Percentiles rank a stretch among this genome's conserved stretches.
Evolutionary conservation across 1,139 yeast genomes (phyloP).

Genomic region (Citeromyces siamensis): DNA sequence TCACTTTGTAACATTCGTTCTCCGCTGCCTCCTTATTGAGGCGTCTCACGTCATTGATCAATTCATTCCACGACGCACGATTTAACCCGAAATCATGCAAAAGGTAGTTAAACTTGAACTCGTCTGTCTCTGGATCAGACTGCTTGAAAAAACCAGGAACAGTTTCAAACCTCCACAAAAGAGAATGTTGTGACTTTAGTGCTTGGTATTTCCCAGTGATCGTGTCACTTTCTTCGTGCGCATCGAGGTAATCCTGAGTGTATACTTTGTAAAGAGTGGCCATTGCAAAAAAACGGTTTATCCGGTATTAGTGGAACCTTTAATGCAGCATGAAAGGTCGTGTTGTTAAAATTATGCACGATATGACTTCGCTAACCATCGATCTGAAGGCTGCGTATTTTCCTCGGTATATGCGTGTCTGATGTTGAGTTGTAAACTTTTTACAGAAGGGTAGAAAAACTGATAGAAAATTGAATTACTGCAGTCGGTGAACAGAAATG

Average conservation of each 20-base stretch:
- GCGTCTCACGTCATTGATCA: constrained; percentile 21
- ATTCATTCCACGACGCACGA: constrained; percentile 30
- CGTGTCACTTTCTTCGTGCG: not conserved
- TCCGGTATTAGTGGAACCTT: no score
- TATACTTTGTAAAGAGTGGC: not conserved
- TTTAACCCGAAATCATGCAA: constrained; percentile 34
- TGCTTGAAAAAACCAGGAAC: constrained; percentile 42
- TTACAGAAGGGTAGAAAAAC: no score
- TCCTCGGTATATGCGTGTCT: no score
- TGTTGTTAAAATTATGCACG: no score
- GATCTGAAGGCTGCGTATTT: no score
- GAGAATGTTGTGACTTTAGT: not conserved
- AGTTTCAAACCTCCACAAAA: constrained; percentile 28
- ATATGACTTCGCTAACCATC: no score
- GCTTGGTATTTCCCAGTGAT: not conserved
- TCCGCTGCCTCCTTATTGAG: constrained; percentile 24
- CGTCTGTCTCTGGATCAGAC: constrained; percentile 30
- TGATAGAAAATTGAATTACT: no score
- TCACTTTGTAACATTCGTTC: constrained; percentile 35
- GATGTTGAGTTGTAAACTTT: no score
- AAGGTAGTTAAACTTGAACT: constrained; percentile 32
- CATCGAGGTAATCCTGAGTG: constrained; percentile 1
- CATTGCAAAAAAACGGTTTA: no score
- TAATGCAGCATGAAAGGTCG: no score
- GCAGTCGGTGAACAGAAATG: no score